These are phyloP conservation scores for Curvularia sp. DNA, from an alignment of 2,329 filamentous ascomycete genomes.

Conservation along the genomic window DNA sequence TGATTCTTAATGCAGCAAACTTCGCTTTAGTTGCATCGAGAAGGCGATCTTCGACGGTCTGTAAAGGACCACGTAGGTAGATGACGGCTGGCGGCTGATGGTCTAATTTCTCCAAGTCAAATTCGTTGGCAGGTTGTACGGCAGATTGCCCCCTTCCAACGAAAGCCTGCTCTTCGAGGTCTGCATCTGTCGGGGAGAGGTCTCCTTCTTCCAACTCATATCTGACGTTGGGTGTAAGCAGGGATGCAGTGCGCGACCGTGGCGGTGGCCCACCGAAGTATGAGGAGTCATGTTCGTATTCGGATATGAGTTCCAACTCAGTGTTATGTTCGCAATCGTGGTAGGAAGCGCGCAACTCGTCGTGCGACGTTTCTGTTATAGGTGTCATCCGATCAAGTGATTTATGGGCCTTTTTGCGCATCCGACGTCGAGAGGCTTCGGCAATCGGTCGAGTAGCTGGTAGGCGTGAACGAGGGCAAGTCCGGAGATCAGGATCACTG, in stretches of 20 bases:
- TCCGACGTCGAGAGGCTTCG: slow-evolving; percentile 13
- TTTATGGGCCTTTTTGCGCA: slow-evolving; percentile 25
- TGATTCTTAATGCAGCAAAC: slow-evolving; percentile 8
- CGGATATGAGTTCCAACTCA: slow-evolving; percentile 29
- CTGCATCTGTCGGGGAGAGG: slow-evolving; percentile 20
- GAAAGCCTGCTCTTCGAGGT: slow-evolving; percentile 1
- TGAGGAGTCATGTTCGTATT: slow-evolving; percentile 21
- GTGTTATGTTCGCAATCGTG: slow-evolving; percentile 19
- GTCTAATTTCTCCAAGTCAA: slow-evolving; percentile 4
- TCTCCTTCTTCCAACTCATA: slow-evolving; percentile 24
- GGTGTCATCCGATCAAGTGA: slow-evolving; percentile 32
- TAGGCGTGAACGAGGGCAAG: slow-evolving; percentile 1
- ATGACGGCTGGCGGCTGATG: slow-evolving; percentile 8
- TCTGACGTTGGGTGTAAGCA: not conserved
- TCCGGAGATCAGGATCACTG: slow-evolving; percentile 19
- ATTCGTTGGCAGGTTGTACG: slow-evolving; percentile 11
- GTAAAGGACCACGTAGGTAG: slow-evolving; percentile 29
- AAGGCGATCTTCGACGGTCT: slow-evolving; percentile 31
- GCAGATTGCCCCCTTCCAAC: slow-evolving; percentile 3
- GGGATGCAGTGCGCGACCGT: slow-evolving; percentile 9
- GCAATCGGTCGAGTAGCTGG: slow-evolving; percentile 8
- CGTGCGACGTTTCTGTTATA: slow-evolving; percentile 35
- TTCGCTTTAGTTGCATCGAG: slow-evolving; percentile 29
- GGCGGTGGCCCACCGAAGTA: slow-evolving; percentile 1
- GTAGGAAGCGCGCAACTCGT: slow-evolving; percentile 22